These are phyloP conservation scores for Erythrobasidium yunnanense DNA, from an alignment of 768 basidiomycete species.

Conservation along the genomic window DNA sequence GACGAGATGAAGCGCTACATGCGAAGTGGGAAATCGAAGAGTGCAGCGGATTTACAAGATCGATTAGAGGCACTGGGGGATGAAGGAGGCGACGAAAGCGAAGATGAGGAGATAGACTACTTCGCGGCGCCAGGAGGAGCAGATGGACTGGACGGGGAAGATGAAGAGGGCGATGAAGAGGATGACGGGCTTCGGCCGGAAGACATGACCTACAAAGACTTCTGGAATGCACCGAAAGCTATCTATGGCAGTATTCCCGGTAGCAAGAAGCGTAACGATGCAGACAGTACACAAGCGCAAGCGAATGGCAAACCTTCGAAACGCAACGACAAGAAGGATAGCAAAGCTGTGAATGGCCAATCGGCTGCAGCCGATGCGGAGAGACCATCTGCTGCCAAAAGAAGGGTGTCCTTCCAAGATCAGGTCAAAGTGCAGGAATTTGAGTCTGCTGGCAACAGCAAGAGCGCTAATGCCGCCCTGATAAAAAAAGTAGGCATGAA, in stretches of 20 bases:
- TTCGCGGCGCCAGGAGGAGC: not conserved
- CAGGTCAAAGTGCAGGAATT: slow-evolving; percentile 22
- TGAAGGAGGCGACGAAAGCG: not conserved
- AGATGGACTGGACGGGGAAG: not conserved
- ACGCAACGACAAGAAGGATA: slow-evolving; percentile 1
- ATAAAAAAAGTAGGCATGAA: slow-evolving; percentile 14
- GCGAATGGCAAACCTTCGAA: too few relatives aligned
- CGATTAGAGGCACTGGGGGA: slow-evolving; percentile 8
- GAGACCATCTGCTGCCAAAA: not conserved
- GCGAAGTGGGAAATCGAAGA: slow-evolving; percentile 10
- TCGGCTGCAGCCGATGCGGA: not conserved
- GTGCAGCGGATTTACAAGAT: not conserved
- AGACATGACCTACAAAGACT: slow-evolving; percentile 22
- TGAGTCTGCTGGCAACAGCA: not conserved
- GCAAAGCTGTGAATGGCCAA: not conserved
- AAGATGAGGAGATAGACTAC: slow-evolving; percentile 25
- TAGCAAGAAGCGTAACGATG: not conserved
- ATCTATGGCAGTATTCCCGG: not conserved
- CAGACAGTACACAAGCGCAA: not conserved
- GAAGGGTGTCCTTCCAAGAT: slow-evolving; percentile 15
- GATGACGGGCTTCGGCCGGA: slow-evolving; percentile 15
- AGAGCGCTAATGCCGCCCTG: not conserved
- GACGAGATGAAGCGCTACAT: slow-evolving; percentile 26
- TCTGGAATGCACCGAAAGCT: slow-evolving; percentile 10
- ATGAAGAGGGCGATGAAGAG: slow-evolving; percentile 8